Conservation (phyloP, 495 filamentous ascomycete species). For the Poronia punctata region DNA sequence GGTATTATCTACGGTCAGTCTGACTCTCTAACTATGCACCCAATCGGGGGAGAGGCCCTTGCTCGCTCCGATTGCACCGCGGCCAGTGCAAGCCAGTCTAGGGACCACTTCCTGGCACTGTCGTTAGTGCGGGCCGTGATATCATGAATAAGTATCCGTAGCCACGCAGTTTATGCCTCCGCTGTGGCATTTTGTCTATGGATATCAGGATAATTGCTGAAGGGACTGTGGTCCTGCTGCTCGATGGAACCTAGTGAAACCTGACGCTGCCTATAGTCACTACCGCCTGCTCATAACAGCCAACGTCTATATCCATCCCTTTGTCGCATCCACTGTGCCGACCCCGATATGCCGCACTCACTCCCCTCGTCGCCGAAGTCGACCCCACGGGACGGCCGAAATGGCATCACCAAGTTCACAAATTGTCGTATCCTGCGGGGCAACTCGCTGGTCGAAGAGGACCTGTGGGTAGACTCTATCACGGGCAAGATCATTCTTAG, state of each 20-base stretch:
- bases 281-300: no score
- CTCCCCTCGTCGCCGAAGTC: constrained; percentile 28
- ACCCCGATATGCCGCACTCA: constrained; percentile 24
- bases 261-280: not conserved
- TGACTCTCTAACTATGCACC: constrained; percentile 7
- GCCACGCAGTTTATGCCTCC: constrained; percentile 12
- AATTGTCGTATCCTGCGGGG: constrained; percentile 67
- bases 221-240: constrained; percentile 21
- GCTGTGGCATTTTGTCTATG: constrained; percentile 18
- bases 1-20: no score
- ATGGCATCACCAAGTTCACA: constrained; percentile 72
- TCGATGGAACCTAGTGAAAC: constrained; percentile 24
- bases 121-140: constrained; percentile 13
- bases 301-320: not conserved
- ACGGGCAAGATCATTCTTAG: constrained; percentile 70
- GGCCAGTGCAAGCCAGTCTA: constrained; percentile 2
- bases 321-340: not conserved
- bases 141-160: constrained; percentile 22
- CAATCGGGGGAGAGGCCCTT: constrained; percentile 4
- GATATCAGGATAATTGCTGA: constrained; percentile 18
- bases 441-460: constrained; percentile 55
- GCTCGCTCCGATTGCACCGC: not conserved
- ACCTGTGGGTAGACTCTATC: constrained; percentile 70
- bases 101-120: not conserved
- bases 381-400: constrained; percentile 19